These are phyloP conservation scores for Extremus antarcticus DNA, from an alignment of 495 filamentous ascomycete genomes.

Conservation along the genomic window DNA sequence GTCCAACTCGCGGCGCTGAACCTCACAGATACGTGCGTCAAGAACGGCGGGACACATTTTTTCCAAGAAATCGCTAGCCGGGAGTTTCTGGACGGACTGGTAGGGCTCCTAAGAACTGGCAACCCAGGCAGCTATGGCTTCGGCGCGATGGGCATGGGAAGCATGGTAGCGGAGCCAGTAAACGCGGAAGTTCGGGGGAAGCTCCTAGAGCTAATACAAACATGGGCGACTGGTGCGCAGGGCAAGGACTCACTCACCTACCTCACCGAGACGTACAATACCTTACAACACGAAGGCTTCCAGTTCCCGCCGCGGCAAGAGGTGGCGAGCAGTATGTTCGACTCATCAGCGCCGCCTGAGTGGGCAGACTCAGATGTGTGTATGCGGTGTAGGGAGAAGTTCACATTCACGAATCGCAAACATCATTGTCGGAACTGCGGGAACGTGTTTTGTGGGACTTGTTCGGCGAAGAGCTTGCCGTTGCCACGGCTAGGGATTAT, in stretches of 20 bases:
- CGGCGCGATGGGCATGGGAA: too few species aligned
- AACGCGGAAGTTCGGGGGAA: conserved; percentile 79
- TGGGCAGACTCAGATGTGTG: conserved; percentile 98
- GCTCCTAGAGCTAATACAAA: conserved; percentile 85
- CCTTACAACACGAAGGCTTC: conserved; percentile 72
- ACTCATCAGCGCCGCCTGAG: conserved; percentile 91
- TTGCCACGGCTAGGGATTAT: conserved; percentile 87
- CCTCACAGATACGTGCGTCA: conserved; percentile 95
- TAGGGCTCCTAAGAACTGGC: conserved; percentile 61
- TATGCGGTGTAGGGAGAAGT: conserved; percentile 90
- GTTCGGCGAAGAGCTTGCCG: conserved; percentile 78
- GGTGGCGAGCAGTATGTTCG: conserved; percentile 87
- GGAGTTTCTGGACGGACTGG: conserved; percentile 96
- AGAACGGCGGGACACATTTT: conserved; percentile 96
- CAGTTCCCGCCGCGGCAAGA: conserved; percentile 80
- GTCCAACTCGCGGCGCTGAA: conserved; percentile 86
- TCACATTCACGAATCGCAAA: conserved; percentile 95
- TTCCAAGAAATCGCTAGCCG: conserved; percentile 87
- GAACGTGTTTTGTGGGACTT: conserved; percentile 89
- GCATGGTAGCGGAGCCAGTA: conserved; percentile 43
- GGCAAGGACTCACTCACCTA: conserved; percentile 75
- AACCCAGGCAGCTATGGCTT: conserved; percentile 32
- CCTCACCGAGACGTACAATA: conserved; percentile 74
- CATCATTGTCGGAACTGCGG: conserved; percentile 97
- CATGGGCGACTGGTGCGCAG: conserved; percentile 84